Evolutionary conservation across 208 protist genomes (phyloP), one percentile per base, ranked within the genome.

Genomic region (Crithidia sp.): DNA sequence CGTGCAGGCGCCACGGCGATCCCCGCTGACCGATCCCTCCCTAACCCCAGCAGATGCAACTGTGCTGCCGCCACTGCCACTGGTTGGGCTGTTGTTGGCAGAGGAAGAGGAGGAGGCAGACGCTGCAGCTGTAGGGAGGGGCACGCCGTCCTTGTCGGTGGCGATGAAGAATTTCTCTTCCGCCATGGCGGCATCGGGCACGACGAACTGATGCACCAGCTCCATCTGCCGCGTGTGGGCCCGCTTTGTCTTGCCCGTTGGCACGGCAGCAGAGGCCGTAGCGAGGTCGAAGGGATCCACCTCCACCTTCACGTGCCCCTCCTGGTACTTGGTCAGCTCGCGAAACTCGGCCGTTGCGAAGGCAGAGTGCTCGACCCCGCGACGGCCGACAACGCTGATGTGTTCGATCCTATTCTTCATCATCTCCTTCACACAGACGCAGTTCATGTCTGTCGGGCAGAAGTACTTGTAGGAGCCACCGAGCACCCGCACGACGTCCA

Each of bases 301-400:
- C 44, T 69, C 56, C 12, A 95, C 90, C 66, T 80, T 88, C 19
- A 96, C 87, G 5, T 76, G 79, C 16, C 83, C 79, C 36, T 78
- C 66, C 64, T 95, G 87, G 53, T 84, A 92, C 40, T 78, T 85
- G 17, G 89, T 91, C 55, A 98, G 71, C 79, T 99, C 97, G n/a
- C 98, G 91, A 75, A 99, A 93, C 86, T 99, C 97, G 12, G 98
- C 98, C 64, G 93, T 98, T 13, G 97, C 97, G 71, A 98, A 99
- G 39, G 97, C 93, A 14, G 90, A 95, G 78, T 98, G 81, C 44
- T 91, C 74, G 5, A 94, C 91, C 8, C 96, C 97, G 41, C 98
- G 82, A 4, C 98, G 85, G 0, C 84, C 97, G 9, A 98, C 83
- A 17, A 99, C 71, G 60, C 83, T 67, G 36, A 98, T 87, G 36